Conservation (phyloP, 2,329 filamentous ascomycete species). For the Sclerotinia subarctica region DNA sequence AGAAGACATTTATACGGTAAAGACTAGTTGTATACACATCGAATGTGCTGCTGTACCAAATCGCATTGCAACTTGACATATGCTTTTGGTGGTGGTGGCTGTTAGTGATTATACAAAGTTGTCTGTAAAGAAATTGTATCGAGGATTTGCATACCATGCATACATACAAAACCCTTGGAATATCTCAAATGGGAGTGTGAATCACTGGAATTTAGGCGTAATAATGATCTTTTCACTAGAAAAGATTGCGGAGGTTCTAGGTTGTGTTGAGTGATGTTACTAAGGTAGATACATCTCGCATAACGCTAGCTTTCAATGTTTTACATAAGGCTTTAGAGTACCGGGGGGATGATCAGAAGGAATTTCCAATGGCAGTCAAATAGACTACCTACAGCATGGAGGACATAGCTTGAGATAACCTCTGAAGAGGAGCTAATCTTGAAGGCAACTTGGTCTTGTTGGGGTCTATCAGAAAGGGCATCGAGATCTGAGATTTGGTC, state of each 20-base stretch:
- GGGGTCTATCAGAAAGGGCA: too few species aligned
- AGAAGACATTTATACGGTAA: constrained; percentile 44
- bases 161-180: too few species aligned
- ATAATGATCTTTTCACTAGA: too few species aligned
- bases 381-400: neutral
- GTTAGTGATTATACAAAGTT: too few species aligned
- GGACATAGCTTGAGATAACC: too few species aligned
- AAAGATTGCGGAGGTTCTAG: too few species aligned
- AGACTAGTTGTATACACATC: constrained; percentile 61
- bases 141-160: too few species aligned
- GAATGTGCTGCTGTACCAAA: constrained; percentile 59
- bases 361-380: neutral
- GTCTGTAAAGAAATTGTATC: too few species aligned
- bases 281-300: neutral
- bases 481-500: neutral
- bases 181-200: too few species aligned
- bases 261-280: too few species aligned
- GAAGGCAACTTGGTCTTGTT: neutral
- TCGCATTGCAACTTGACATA: constrained; percentile 55
- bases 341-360: neutral
- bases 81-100: constrained; percentile 39
- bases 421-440: neutral
- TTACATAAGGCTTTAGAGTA: too few species aligned
- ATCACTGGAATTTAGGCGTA: too few species aligned
- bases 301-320: neutral